Base-by-base conservation (phyloP, 2,329 filamentous ascomycete genomes). In the Monosporascus sp. region DNA sequence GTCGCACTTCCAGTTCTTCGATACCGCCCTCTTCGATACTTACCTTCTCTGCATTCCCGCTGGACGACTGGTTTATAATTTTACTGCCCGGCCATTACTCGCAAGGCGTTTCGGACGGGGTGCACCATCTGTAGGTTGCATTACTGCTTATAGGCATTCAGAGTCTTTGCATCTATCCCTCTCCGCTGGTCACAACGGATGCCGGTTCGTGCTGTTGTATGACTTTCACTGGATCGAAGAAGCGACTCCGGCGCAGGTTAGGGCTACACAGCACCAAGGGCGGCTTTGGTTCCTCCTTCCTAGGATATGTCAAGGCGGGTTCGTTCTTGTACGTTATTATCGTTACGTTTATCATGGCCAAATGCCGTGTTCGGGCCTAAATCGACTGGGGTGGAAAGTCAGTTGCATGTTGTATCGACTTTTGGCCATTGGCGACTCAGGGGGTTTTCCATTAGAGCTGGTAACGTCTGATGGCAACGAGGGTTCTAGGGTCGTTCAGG, bases 1-100 rank as follows among this genome's bases (percentile, higher is more conserved):
- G 65, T 58, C 63, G 60, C 62, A 60, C 62, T 66, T 65, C 55
- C 64, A 57, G 53, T 57, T 57, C 55, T 63, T 55, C 51, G 37
- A 65, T 63, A 64, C 60, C 66, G 56, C 64, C 65, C 65, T 63
- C 59, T 60, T 58, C 54, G 56, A 58, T 56, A 58, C 58, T 50
- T 22, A 44, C 28, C 22, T 22, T 28, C 43, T 28, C 20, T 22
- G 22, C 15, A 22, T 14, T 18, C 22, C 5, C 26, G 22, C 43
- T 22, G 24, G 24, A 18, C 24, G 43, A 46, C 22, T 26, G 4
- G 22, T 17, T 46, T 46, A 26, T 31, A 17, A 46, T 28, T 28
- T 46, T 15, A 28, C n/a, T 28, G 14, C 24, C 24, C 43, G 14
- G 26, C 20, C 7, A 46, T n/a, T 46, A 31, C 24, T 46, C 43